A percentile compares a stretch with the other conserved stretches of the same genome.
Evolutionary conservation across 352 stramenopile genomes (phyloP).

Genomic region (Pythium periplocum): DNA sequence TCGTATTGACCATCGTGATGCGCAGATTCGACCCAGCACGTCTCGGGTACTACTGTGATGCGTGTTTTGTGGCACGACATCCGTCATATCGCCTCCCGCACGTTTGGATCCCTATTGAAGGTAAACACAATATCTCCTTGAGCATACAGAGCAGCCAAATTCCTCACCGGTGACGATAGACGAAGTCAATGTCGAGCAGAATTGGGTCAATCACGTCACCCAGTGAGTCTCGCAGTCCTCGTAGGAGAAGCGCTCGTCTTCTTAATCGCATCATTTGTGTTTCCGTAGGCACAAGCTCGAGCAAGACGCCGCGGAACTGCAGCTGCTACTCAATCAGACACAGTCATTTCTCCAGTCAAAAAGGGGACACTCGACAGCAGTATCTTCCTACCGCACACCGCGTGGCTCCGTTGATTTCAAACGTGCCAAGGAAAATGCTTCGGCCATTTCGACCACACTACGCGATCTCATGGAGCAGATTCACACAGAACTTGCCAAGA

Average conservation of each 20-base stretch:
- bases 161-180: slow-evolving; percentile 15
- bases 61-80: slow-evolving; percentile 52
- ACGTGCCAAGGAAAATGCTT: slow-evolving; percentile 27
- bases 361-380: neutral
- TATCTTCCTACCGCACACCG: slow-evolving; percentile 5
- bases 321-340: slow-evolving; percentile 46
- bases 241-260: neutral
- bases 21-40: slow-evolving; percentile 48
- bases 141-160: neutral
- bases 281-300: slow-evolving; percentile 48
- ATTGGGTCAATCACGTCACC: slow-evolving; percentile 55
- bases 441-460: slow-evolving; percentile 35
- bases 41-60: slow-evolving; percentile 61
- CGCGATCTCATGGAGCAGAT: slow-evolving; percentile 36
- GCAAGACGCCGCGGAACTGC: slow-evolving; percentile 55
- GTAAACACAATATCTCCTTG: slow-evolving; percentile 11
- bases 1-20: too few relatives aligned
- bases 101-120: slow-evolving; percentile 41
- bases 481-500: slow-evolving; percentile 39
- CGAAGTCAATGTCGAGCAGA: slow-evolving; percentile 46
- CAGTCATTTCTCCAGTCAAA: slow-evolving; percentile 25
- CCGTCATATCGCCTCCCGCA: slow-evolving; percentile 49
- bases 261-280: neutral
- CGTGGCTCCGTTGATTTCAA: slow-evolving; percentile 36
- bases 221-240: slow-evolving; percentile 21